phyloP scores from a whole-genome alignment of 345 rosid species.

The Theobroma cacao region DNA sequence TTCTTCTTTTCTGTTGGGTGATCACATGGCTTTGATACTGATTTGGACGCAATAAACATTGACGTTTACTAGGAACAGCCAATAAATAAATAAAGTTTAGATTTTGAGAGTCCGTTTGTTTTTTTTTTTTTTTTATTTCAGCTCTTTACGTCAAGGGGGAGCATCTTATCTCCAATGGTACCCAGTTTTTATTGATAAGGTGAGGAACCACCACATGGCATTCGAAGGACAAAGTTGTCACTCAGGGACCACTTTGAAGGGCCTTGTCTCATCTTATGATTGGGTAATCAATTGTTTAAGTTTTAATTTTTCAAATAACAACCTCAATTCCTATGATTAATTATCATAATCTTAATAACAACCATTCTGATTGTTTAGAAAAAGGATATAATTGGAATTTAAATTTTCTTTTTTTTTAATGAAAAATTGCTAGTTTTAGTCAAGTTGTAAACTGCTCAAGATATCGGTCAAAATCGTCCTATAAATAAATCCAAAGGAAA shows the following conservation, averaged over 20 bases:
- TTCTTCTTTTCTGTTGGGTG: neutral
- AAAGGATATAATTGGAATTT: neutral
- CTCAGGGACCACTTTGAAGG: slow-evolving; percentile 12
- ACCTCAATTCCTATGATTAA: neutral
- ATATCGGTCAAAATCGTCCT: no score
- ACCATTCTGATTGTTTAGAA: neutral
- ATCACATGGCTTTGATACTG: neutral
- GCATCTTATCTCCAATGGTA: slow-evolving; percentile 4
- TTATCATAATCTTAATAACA: neutral
- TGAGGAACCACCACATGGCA: slow-evolving; percentile 12
- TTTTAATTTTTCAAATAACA: neutral
- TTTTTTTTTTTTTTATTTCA: no score
- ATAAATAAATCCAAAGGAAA: no score
- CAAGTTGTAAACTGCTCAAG: no score
- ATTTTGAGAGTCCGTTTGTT: no score
- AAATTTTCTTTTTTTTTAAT: neutral
- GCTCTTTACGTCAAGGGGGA: neutral
- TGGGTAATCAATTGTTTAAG: neutral
- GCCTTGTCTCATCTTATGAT: slow-evolving; percentile 3
- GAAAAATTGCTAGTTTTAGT: no score
- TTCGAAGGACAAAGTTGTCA: neutral
- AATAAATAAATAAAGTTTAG: neutral
- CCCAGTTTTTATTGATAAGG: slow-evolving; percentile 7
- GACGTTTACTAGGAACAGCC: neutral
- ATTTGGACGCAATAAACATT: neutral